Percentiles rank a stretch among this genome's conserved stretches.
Conservation (phyloP, 345 rosid species). For the Tarenaya hassleriana region DNA sequence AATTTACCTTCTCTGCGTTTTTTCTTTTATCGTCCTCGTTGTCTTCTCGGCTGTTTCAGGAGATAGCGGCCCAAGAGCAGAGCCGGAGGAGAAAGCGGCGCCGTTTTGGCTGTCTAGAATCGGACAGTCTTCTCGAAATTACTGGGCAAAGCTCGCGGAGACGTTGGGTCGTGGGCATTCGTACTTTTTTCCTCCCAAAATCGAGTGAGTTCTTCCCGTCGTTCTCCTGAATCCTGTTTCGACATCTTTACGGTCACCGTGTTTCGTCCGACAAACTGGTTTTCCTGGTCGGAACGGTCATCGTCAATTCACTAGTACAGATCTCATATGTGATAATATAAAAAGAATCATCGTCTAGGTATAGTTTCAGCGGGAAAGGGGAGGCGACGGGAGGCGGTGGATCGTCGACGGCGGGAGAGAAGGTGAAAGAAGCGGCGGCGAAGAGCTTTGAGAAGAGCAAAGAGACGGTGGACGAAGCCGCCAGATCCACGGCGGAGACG, state of each 20-base stretch:
- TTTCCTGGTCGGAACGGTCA: no score
- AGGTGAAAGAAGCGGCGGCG: constrained; percentile 27
- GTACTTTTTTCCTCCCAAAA: constrained; percentile 25
- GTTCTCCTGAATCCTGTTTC: neutral
- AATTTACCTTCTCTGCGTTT: constrained; percentile 12
- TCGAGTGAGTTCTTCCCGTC: constrained; percentile 19
- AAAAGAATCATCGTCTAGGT: neutral
- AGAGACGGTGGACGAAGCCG: constrained; percentile 29
- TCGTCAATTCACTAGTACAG: no score
- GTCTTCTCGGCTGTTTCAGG: constrained; percentile 16
- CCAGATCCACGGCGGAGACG: constrained; percentile 31
- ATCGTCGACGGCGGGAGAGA: neutral
- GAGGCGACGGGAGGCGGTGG: constrained; percentile 18
- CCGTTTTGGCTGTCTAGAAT: constrained; percentile 21
- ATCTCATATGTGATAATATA: no score
- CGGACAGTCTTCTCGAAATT: constrained; percentile 17
- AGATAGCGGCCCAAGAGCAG: constrained; percentile 7
- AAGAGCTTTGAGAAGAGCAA: constrained; percentile 29
- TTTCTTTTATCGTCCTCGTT: constrained; percentile 6
- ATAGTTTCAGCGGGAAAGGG: constrained; percentile 27
- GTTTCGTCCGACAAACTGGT: no score
- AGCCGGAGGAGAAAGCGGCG: constrained; percentile 21
- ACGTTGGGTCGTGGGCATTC: constrained; percentile 26
- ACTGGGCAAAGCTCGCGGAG: constrained; percentile 27
- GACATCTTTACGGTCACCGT: neutral